Base-by-base conservation (phyloP, 306 rosid genomes). In the Sechiopsis laciniata region DNA sequence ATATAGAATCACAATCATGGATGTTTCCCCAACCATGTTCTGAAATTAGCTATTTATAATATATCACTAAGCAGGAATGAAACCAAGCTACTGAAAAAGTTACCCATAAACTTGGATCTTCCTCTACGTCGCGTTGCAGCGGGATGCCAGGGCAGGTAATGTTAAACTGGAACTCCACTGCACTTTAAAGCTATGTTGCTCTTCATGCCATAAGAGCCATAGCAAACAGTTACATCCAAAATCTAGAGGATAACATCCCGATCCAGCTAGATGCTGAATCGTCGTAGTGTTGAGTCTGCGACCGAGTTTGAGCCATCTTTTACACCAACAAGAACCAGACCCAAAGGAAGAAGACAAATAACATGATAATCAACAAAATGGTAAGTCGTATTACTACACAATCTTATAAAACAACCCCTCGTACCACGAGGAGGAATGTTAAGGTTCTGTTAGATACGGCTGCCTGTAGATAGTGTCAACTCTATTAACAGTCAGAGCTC, bases 301-400 rank as follows among this genome's bases (percentile, higher is more conserved):
- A 22, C 20, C 77, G 61, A 74, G 78, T 77, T 63, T 72, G 53
- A 21, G 63, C 53, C 78, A 55, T 77, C 78, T 67, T 72, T 20
- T 32, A 60, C 69, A 21, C 54, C 51, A 71, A 81, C 76, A 64
- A 74, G 78, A 74, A 78, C 87, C 88, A 75, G 77, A 80, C 79
- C 69, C 74, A 51, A 87, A 82, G 77, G 81, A 81, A 85, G 78
- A 84, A 82, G 77, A 77, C 76, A 77, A 78, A 78, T 77, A 77
- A 81, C 77, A 83, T 82, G 85, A 70, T 81, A 75, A 84, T 72
- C 72, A 80, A 81, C 69, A 74, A 75, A 83, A 82, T 76, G 75
- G 82, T 83, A 83, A 84, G 86, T 76, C 76, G 86, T 80, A 82
- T 82, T 78, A 81, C 95, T 83, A 87, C 82, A 88, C 87, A 87